Evolutionary conservation across 768 basidiomycete genomes (phyloP).

Genomic region (Lentinula aciculospora): DNA sequence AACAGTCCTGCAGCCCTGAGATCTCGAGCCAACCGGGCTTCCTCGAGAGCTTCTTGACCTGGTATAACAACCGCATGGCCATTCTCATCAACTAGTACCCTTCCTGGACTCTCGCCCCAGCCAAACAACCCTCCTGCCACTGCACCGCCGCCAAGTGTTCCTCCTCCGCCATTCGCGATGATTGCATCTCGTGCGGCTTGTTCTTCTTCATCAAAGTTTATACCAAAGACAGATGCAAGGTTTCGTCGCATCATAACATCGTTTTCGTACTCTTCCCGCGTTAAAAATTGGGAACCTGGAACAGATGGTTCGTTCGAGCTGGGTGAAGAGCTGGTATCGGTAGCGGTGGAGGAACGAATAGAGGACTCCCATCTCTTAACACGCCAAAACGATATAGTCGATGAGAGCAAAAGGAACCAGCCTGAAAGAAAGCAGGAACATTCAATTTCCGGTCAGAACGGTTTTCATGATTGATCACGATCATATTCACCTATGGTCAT

Average conservation of each 20-base stretch:
- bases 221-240: constrained; percentile 47
- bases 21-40: constrained; percentile 42
- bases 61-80: constrained; percentile 22
- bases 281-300: constrained; percentile 18
- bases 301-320: constrained; percentile 9
- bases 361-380: constrained; percentile 81
- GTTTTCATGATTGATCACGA: neutral
- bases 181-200: constrained; percentile 9
- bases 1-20: constrained; percentile 51
- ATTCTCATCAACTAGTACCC: constrained; percentile 15
- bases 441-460: neutral
- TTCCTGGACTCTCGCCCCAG: neutral
- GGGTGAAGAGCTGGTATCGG: constrained; percentile 9
- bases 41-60: constrained; percentile 27
- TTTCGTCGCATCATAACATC: constrained; percentile 47
- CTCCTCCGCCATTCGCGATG: neutral
- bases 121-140: constrained; percentile 1
- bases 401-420: constrained; percentile 89
- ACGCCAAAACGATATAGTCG: constrained; percentile 76
- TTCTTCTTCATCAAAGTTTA: constrained; percentile 30
- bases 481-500: constrained; percentile 71
- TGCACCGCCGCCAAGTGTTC: neutral
- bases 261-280: constrained; percentile 42
- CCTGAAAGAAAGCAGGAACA: constrained; percentile 33
- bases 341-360: constrained; percentile 38